A percentile compares a stretch with the other conserved stretches of the same genome.
These are phyloP conservation scores for Beauveria caledonica DNA, from an alignment of 2,329 filamentous ascomycete species.

Conservation along the genomic window DNA sequence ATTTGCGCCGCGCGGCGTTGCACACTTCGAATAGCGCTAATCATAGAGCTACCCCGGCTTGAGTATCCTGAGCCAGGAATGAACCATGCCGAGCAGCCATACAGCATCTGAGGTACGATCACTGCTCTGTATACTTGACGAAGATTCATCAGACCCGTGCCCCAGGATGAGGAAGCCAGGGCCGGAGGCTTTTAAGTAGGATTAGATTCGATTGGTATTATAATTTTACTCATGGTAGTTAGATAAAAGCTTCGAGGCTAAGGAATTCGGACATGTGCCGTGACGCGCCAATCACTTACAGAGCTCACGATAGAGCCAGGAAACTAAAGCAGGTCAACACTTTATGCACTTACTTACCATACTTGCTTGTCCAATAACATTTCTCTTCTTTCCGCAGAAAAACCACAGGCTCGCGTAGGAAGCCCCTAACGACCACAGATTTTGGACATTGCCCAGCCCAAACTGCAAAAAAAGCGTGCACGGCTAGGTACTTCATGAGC, in stretches of 20 bases:
- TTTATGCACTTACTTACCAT: neutral
- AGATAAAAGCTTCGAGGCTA: neutral
- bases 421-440: neutral
- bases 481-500: neutral
- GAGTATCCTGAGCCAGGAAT: neutral
- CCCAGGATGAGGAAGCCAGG: neutral
- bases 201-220: too few relatives aligned
- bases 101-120: neutral
- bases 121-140: neutral
- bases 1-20: constrained; percentile 20
- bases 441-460: neutral
- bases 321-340: neutral
- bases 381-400: neutral
- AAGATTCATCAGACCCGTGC: neutral
- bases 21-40: constrained; percentile 14
- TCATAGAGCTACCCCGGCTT: constrained; percentile 9
- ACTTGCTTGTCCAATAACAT: neutral
- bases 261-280: neutral
- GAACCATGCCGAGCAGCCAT: neutral
- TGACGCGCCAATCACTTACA: neutral
- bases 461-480: neutral
- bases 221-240: neutral
- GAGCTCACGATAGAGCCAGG: neutral
- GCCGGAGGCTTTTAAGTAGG: too few relatives aligned
- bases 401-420: neutral